Conservation (phyloP, 331 rosid genomes). For the Pyrus hybrid region DNA sequence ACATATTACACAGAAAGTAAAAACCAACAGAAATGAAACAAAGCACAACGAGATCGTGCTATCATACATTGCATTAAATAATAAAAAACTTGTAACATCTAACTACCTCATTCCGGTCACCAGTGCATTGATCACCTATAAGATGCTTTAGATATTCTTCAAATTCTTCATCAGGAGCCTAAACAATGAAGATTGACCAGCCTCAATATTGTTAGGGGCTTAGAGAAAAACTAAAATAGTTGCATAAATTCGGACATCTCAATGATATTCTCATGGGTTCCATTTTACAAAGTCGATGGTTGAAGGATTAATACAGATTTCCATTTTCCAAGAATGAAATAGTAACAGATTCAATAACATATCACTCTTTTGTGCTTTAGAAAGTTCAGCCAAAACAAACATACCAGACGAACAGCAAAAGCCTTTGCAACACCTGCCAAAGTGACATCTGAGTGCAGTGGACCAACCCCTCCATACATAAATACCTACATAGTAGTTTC, state of each 20-base stretch:
- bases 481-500: slow-evolving; percentile 48
- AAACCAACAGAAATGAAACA: not conserved
- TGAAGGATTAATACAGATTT: slow-evolving; percentile 9
- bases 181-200: slow-evolving; percentile 19
- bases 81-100: not conserved
- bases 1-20: not conserved
- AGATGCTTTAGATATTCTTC: slow-evolving; percentile 83
- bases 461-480: slow-evolving; percentile 92
- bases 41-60: not conserved
- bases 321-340: not conserved
- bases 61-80: not conserved
- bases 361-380: not conserved
- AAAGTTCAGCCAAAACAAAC: slow-evolving; percentile 19
- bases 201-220: slow-evolving; percentile 1
- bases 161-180: slow-evolving; percentile 99
- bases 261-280: not conserved
- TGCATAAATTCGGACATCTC: not conserved
- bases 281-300: not conserved
- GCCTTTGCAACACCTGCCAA: slow-evolving; percentile 89
- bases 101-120: slow-evolving; percentile 80
- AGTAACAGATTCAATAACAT: not conserved
- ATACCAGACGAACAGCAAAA: slow-evolving; percentile 89
- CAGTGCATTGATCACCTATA: slow-evolving; percentile 68
- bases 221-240: slow-evolving; percentile 1
- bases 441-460: slow-evolving; percentile 88